These are phyloP conservation scores for Globisporangium paroecandrum DNA, from an alignment of 352 stramenopile genomes.

Conservation along the genomic window DNA sequence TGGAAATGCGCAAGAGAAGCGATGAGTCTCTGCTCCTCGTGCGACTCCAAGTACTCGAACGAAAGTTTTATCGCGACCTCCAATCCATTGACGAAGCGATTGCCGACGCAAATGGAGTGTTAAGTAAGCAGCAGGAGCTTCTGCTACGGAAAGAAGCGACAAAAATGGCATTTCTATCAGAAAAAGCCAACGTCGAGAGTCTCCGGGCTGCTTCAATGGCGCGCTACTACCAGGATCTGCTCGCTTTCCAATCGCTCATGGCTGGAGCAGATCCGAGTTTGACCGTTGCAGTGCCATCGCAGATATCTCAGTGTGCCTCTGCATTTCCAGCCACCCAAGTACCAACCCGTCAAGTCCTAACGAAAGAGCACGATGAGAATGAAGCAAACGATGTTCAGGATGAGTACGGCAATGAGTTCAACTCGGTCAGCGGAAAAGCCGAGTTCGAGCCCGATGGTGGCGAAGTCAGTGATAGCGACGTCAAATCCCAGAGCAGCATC, in stretches of 20 bases:
- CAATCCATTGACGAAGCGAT: conserved; percentile 20
- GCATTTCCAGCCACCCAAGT: not conserved
- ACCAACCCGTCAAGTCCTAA: not conserved
- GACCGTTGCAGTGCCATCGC: not conserved
- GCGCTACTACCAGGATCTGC: conserved; percentile 64
- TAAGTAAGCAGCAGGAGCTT: conserved; percentile 16
- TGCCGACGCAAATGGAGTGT: not conserved
- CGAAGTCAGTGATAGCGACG: conserved; percentile 4
- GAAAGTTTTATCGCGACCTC: conserved; percentile 33
- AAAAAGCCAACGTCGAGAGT: conserved; percentile 55
- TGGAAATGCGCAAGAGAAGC: conserved; percentile 47
- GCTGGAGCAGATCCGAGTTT: not conserved
- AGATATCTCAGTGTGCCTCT: not conserved
- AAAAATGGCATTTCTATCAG: conserved; percentile 39
- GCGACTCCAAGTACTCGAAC: conserved; percentile 38
- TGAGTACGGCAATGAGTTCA: conserved; percentile 47
- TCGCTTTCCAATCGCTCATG: conserved; percentile 44
- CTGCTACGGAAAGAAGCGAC: conserved; percentile 31
- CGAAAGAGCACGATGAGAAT: not conserved
- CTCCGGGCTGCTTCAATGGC: conserved; percentile 46
- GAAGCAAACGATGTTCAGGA: conserved; percentile 2
- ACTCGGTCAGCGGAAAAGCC: conserved; percentile 24
- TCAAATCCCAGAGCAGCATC: not conserved
- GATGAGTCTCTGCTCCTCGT: conserved; percentile 50
- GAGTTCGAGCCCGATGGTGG: not conserved